Conservation (phyloP, 176 grass and related monocot genomes). For the Sorghum bicolor region DNA sequence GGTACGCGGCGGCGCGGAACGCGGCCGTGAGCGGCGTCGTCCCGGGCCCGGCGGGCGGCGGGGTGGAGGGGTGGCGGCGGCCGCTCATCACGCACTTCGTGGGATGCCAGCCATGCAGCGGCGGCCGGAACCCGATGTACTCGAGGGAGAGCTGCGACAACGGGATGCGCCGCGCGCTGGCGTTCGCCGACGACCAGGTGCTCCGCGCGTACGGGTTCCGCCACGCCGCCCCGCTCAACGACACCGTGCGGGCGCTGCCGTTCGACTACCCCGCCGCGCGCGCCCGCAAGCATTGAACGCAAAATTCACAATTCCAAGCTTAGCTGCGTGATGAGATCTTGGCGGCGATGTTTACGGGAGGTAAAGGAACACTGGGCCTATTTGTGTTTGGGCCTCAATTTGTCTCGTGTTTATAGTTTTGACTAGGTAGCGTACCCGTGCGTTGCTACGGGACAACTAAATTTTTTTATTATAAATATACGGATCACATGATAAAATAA, state of each 20-base stretch:
- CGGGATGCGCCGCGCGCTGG: conserved; percentile 64
- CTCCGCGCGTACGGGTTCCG: conserved; percentile 62
- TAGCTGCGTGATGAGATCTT: no score
- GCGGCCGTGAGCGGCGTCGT: background rate
- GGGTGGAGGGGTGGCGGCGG: conserved; percentile 40
- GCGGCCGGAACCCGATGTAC: conserved; percentile 53
- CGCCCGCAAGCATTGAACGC: no score
- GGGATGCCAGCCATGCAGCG: conserved; percentile 57
- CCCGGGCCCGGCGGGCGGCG: conserved; percentile 6
- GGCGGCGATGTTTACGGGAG: no score
- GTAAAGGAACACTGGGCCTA: no score
- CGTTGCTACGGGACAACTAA: no score
- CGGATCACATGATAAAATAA: no score
- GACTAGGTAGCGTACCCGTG: no score
- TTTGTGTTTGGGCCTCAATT: no score
- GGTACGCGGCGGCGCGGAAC: conserved; percentile 44
- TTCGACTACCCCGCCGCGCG: conserved; percentile 44
- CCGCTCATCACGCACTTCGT: conserved; percentile 75
- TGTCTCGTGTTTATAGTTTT: no score
- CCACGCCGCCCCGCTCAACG: conserved; percentile 36
- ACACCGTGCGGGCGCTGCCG: conserved; percentile 43
- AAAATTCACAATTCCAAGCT: no score
- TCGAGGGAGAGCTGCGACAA: conserved; percentile 56
- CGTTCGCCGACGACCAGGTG: conserved; percentile 87
- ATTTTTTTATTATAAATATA: no score